Evolutionary conservation across 495 filamentous ascomycete genomes (phyloP), one percentile per base, ranked within the genome.

Genomic region (Aspergillus olivimuriae): DNA sequence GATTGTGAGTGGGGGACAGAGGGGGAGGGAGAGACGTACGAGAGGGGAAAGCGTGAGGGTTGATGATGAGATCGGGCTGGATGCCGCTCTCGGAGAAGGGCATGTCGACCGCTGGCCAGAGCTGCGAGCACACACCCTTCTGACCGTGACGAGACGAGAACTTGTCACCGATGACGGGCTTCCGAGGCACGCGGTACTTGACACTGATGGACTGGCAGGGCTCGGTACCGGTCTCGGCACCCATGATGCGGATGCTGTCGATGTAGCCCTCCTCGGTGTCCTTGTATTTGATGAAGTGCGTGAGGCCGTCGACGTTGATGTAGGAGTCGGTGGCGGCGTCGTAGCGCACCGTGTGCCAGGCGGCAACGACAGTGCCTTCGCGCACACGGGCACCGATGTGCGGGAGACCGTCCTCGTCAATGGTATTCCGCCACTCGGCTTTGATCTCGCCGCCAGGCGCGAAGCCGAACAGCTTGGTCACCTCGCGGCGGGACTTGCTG

Each of bases 21-120:
- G n/a, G 5, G 16, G n/a, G 16, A 37, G 20, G n/a, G 32, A 18
- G 28, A 34, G 24, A 61, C 69, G 58, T 63, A 65, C 92, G 91
- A 43, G 92, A 97, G n/a, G 92, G 92, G 77, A 98, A 98, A 64
- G 92, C 92, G 76, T 98, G 92, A 46, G 92, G 92, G 67, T 98
- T 98, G 72, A 98, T 98, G 60, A 98, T 98, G 54, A 95, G 73
- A 63, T 98, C 92, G 3, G 92, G 92, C 58, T 95, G 87, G 57
- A 98, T 96, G 45, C 92, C 92, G 34, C 86, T 87, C 69, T 98
- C 92, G 17, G 88, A 89, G 69, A 98, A 98, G 6, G 92, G 92
- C 89, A 98, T 95, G 63, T 98, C 89, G 41, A 85, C 68, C 1
- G 82, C 72, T 6, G 92, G 92, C 89, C 90, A 97, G 57, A 95